A percentile compares a stretch with the other conserved stretches of the same genome.
These are phyloP conservation scores for Russula ochroleuca DNA, from an alignment of 768 basidiomycete genomes.

Conservation along the genomic window DNA sequence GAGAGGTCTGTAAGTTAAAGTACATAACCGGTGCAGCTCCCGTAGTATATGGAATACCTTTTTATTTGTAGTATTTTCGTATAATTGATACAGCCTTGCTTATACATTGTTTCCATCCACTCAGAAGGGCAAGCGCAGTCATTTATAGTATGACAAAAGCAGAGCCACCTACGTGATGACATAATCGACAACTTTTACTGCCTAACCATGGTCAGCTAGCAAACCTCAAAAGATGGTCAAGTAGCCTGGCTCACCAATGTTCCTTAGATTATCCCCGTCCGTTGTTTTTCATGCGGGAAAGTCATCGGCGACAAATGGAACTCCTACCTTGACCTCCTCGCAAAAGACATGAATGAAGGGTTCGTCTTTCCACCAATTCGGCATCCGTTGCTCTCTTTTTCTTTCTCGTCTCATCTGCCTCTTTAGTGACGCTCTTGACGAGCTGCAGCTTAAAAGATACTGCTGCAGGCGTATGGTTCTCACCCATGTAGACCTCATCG, in stretches of 20 bases:
- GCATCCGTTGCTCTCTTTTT: background rate
- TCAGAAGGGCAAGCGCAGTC: no score
- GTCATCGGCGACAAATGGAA: slow-evolving; percentile 97
- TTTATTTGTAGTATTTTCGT: slow-evolving; percentile 53
- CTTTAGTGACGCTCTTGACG: slow-evolving; percentile 80
- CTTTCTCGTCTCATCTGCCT: background rate
- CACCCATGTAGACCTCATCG: slow-evolving; percentile 96
- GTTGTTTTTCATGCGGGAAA: slow-evolving; percentile 96
- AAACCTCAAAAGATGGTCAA: background rate
- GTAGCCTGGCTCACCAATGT: background rate
- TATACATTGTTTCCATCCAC: background rate
- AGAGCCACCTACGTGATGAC: background rate
- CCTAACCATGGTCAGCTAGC: slow-evolving; percentile 3
- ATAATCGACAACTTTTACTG: background rate
- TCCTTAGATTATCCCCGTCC: slow-evolving; percentile 86
- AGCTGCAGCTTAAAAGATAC: slow-evolving; percentile 86
- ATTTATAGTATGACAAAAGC: background rate
- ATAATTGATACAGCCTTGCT: background rate
- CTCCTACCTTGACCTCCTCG: slow-evolving; percentile 75
- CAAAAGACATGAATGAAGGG: slow-evolving; percentile 85
- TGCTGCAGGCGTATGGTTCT: slow-evolving; percentile 97
- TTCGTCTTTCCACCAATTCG: slow-evolving; percentile 37
- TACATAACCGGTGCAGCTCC: slow-evolving; percentile 95
- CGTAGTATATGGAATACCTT: slow-evolving; percentile 93
- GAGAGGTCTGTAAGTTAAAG: slow-evolving; percentile 81